phyloP scores from a whole-genome alignment of 768 basidiomycete genomes.

The Leccinum broughii region DNA sequence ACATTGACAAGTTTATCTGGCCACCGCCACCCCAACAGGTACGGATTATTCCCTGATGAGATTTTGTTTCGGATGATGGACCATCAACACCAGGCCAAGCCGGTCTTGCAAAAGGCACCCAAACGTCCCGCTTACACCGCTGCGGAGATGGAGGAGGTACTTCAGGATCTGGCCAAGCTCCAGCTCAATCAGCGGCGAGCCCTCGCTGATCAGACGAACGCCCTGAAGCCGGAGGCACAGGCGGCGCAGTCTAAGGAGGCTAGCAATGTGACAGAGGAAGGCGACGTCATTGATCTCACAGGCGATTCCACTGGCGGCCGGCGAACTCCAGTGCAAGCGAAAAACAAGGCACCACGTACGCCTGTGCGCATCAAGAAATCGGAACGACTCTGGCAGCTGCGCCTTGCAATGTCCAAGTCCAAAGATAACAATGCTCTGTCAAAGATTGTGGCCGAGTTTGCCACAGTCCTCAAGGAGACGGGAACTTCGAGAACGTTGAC shows the following conservation, averaged over 20 bases:
- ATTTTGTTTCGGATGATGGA: slow-evolving; percentile 4
- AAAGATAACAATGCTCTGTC: slow-evolving; percentile 58
- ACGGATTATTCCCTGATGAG: slow-evolving; percentile 3
- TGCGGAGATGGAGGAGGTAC: slow-evolving; percentile 53
- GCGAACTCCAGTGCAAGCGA: slow-evolving; percentile 18
- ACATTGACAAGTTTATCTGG: slow-evolving; percentile 68
- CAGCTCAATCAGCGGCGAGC: slow-evolving; percentile 52
- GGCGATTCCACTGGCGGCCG: slow-evolving; percentile 36
- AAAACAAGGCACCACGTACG: slow-evolving; percentile 29
- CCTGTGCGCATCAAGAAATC: slow-evolving; percentile 43
- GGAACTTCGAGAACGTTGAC: slow-evolving; percentile 67
- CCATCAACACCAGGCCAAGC: slow-evolving; percentile 29
- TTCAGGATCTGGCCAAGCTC: slow-evolving; percentile 60
- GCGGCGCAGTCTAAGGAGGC: slow-evolving; percentile 35
- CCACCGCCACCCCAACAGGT: slow-evolving; percentile 53
- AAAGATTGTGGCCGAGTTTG: slow-evolving; percentile 56
- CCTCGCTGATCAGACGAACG: slow-evolving; percentile 53
- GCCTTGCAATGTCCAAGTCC: slow-evolving; percentile 43
- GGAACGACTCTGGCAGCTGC: slow-evolving; percentile 49
- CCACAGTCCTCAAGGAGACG: slow-evolving; percentile 55
- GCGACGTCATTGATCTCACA: slow-evolving; percentile 49
- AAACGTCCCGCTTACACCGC: slow-evolving; percentile 30
- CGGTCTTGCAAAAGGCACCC: slow-evolving; percentile 19
- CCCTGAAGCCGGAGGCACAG: slow-evolving; percentile 31
- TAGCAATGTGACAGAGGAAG: slow-evolving; percentile 18